Evolutionary conservation across 2,329 filamentous ascomycete genomes (phyloP), one percentile per base, ranked within the genome.

Genomic region (Colletotrichum tofieldiae): DNA sequence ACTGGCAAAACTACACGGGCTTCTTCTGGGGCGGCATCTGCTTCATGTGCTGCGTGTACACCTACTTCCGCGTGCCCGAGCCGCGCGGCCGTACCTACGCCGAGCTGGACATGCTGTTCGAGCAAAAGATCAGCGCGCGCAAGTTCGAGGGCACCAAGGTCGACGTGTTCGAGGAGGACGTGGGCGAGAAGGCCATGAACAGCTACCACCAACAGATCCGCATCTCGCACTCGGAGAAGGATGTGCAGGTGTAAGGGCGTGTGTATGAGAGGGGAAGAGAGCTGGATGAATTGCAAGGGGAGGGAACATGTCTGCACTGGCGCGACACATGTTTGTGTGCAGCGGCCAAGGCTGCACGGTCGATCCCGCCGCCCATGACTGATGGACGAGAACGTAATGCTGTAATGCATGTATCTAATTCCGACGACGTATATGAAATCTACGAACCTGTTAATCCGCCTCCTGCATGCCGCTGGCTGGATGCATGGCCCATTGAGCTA

Each of bases 11-110:
- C 83, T 96, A 89, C 77, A 90, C 94, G 0, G 94, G 95, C 37
- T 97, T 97, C 84, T 97, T 97, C 86, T 94, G 94, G 93, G 92
- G 90, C 18, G 93, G 92, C 0, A 91, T 94, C 69, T 96, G 93
- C 82, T 94, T 94, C 83, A 82, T 91, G 67, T 96, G 93, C 84
- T 90, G 95, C 77, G 83, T 96, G 20, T 97, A 96, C 83, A 93
- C 92, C 0, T 96, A 91, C 79, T 95, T 95, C 86, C 89, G 93
- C 16, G 85, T 96, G 0, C 95, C 95, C 0, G 94, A 98, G 79
- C 94, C 95, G 0, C 85, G 85, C 4, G 95, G 93, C 12, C 90
- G 94, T 52, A 93, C 93, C 0, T 98, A 96, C 78, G 95, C 94
- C 8, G 95, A 98, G 82, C 84, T 98, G 67, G 94, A 98, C 80